Base-by-base conservation (phyloP, 805 yeast genomes). In the Suhomyces faveliae region DNA sequence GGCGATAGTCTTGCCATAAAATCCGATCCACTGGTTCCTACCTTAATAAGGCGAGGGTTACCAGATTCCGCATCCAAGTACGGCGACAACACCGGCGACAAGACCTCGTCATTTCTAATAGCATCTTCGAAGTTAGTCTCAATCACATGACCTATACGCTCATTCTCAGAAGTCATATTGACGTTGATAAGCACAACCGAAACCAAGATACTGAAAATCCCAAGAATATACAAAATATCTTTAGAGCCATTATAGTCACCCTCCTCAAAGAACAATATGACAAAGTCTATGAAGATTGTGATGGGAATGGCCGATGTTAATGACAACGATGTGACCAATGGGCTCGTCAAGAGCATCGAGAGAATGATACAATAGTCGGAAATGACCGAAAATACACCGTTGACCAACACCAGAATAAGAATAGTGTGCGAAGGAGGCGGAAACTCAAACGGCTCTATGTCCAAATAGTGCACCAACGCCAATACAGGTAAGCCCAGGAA, bases 301-400 rank as follows among this genome's bases (percentile, higher is more conserved):
- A 79, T 65, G 3, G 84, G 84, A 29, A 79, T 77, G 0, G 78
- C 74, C 0, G 80, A 69, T 0, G 83, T 77, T 29, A 79, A 60
- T 3, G 82, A 77, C 33, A 79, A 63, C 3, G 82, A 69, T 2
- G 80, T 73, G 12, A 78, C 71, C 47, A 79, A 66, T 0, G 84
- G 84, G 41, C 81, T 77, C 0, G 83, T 79, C 35, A 78, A 63
- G 17, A 79, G 58, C 66, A 78, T 70, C 6, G 83, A 81, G 11
- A 77, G 55, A n/a, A 78, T 70, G 0, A 79, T 74, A 27, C 70
- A 66, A 51, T 73, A 79, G 53, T 79, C 84, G 0, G 82, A 77
- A 5, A 76, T 56, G 15, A 75, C 73, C 8, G 78, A 72, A 30
- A 77, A 67, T 3, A 77, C 53, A 0, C 81, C 79, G 48, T 77